Conservation (phyloP, 2,329 filamentous ascomycete species). For the Helotiales sp. region DNA sequence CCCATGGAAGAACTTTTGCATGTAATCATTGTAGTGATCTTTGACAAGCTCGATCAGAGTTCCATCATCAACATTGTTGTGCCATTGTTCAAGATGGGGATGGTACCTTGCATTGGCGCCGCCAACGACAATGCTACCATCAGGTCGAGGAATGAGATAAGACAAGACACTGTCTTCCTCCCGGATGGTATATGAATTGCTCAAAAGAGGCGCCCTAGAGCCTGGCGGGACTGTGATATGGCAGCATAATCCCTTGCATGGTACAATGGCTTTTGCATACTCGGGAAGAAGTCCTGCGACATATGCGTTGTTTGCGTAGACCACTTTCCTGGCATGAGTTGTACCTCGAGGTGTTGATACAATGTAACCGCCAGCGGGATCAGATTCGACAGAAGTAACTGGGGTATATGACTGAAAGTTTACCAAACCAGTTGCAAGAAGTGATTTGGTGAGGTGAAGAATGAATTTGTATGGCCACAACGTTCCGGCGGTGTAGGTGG, state of each 20-base stretch:
- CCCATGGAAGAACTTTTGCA: conserved; percentile 47
- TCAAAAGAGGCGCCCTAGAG: background rate
- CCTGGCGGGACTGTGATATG: conserved; percentile 1
- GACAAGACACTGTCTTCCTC: background rate
- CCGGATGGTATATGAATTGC: conserved; percentile 11
- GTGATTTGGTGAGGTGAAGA: conserved; percentile 48
- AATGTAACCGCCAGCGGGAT: conserved; percentile 41
- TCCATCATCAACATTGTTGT: conserved; percentile 47
- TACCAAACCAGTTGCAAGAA: conserved; percentile 42
- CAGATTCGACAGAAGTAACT: conserved; percentile 27
- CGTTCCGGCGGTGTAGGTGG: background rate
- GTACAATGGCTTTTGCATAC: conserved; percentile 19
- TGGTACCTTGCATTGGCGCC: conserved; percentile 41
- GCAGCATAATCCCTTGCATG: conserved; percentile 4
- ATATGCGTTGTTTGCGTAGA: conserved; percentile 69
- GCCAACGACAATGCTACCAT: conserved; percentile 39
- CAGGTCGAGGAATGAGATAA: conserved; percentile 32
- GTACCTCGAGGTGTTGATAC: conserved; percentile 51
- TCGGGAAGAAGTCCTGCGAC: conserved; percentile 39
- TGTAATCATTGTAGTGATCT: conserved; percentile 48
- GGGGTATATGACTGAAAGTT: conserved; percentile 55
- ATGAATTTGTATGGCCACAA: conserved; percentile 63
- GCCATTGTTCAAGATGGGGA: conserved; percentile 40
- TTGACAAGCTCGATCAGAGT: conserved; percentile 43
- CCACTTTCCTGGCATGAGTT: conserved; percentile 52